phyloP scores from a whole-genome alignment of 805 yeast species.

The Saturnispora saitoi region DNA sequence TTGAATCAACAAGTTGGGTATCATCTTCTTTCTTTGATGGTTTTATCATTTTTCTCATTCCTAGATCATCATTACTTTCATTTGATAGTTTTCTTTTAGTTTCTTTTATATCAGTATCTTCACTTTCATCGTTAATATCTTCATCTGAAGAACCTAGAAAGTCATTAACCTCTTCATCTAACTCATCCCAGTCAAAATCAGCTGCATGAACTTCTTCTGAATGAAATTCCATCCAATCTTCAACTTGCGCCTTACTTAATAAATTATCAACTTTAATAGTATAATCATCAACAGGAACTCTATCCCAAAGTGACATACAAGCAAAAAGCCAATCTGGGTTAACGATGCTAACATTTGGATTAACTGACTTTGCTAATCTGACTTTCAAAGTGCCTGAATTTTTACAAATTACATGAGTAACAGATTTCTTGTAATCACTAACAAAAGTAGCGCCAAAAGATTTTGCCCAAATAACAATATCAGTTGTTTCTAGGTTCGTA shows the following conservation, averaged over 20 bases:
- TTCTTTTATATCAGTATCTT: constrained; percentile 17
- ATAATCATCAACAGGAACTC: constrained; percentile 54
- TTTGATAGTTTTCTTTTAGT: constrained; percentile 7
- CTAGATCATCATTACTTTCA: not conserved
- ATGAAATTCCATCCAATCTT: constrained; percentile 31
- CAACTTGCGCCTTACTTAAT: constrained; percentile 38
- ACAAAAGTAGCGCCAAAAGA: constrained; percentile 87
- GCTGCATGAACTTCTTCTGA: constrained; percentile 34
- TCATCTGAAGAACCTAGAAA: constrained; percentile 40
- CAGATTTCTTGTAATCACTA: constrained; percentile 55
- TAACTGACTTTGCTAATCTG: constrained; percentile 58
- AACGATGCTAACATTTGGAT: constrained; percentile 63
- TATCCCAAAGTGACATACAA: constrained; percentile 72
- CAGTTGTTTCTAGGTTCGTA: constrained; percentile 60
- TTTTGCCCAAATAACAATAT: constrained; percentile 84
- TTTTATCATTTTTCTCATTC: constrained; percentile 5
- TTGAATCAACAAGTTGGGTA: not conserved
- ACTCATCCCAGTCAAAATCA: constrained; percentile 43
- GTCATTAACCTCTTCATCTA: constrained; percentile 49
- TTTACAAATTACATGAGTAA: constrained; percentile 84
- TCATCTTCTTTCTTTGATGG: not conserved
- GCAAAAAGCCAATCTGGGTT: constrained; percentile 89
- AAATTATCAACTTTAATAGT: constrained; percentile 42
- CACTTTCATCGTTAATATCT: constrained; percentile 24
- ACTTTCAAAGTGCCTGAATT: constrained; percentile 80